Conservation (phyloP, 75 land plant genomes). For the Picea sitchensis region DNA sequence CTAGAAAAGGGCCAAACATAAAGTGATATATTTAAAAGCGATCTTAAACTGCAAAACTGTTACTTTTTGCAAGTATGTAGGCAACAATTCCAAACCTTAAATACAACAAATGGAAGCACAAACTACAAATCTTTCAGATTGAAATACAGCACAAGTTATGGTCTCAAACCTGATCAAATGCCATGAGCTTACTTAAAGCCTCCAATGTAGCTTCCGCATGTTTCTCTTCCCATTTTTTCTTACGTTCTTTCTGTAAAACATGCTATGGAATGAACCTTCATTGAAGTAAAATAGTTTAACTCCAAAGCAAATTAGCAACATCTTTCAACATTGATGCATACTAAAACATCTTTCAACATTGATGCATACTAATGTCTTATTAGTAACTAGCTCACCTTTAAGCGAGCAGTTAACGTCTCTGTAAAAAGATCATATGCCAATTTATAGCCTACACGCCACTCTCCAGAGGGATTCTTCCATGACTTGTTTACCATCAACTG, state of each 20-base stretch:
- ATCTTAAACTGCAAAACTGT: background rate
- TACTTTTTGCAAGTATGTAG: background rate
- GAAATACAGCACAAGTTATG: background rate
- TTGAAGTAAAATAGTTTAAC: background rate
- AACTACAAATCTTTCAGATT: background rate
- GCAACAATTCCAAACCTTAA: background rate
- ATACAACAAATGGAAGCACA: background rate
- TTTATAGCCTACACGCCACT: constrained; percentile 94
- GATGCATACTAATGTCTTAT: background rate
- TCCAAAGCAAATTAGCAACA: background rate
- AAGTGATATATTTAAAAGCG: background rate
- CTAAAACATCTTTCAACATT: background rate
- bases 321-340: background rate
- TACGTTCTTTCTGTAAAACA: constrained; percentile 75
- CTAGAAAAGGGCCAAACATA: background rate
- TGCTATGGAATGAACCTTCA: background rate
- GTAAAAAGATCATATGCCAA: constrained; percentile 83
- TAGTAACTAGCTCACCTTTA: constrained; percentile 55
- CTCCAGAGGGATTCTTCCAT: constrained; percentile 95
- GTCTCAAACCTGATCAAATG: constrained; percentile 75
- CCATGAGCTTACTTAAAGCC: constrained; percentile 64
- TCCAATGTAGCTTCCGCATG: constrained; percentile 76
- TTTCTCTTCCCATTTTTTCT: constrained; percentile 89
- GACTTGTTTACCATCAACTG: constrained; percentile 54
- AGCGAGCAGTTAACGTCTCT: constrained; percentile 56